These are phyloP conservation scores for Lactarius psammicola DNA, from an alignment of 768 basidiomycete species.

Conservation along the genomic window DNA sequence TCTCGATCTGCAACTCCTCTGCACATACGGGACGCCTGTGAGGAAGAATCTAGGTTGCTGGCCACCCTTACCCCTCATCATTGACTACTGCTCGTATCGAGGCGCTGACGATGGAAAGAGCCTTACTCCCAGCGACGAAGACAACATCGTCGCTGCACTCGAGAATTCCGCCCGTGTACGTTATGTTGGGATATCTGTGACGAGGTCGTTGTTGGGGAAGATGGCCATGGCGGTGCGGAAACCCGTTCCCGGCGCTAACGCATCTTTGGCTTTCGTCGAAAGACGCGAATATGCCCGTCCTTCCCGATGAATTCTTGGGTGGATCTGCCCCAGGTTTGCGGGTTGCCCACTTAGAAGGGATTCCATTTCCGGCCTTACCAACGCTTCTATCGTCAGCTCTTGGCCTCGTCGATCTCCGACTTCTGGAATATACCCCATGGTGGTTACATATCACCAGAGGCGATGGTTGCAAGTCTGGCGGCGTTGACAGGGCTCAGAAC, in stretches of 20 bases:
- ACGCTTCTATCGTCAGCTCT: neutral
- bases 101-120: neutral
- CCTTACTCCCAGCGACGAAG: neutral
- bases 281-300: neutral
- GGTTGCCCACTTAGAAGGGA: neutral
- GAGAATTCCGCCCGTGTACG: neutral
- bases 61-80: neutral
- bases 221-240: neutral
- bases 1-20: constrained; percentile 7
- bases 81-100: neutral
- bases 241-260: constrained; percentile 7
- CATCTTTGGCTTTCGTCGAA: neutral
- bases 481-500: neutral
- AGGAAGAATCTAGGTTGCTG: neutral
- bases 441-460: constrained; percentile 1
- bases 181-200: neutral
- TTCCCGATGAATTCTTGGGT: constrained; percentile 1
- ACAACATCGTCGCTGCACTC: neutral
- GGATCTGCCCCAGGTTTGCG: neutral
- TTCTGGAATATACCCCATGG: neutral
- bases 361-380: neutral
- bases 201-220: neutral
- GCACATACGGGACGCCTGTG: neutral
- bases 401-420: constrained; percentile 5
- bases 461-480: neutral